Base-by-base conservation (phyloP, 2,329 filamentous ascomycete genomes). In the Fusarium heterosporum region DNA sequence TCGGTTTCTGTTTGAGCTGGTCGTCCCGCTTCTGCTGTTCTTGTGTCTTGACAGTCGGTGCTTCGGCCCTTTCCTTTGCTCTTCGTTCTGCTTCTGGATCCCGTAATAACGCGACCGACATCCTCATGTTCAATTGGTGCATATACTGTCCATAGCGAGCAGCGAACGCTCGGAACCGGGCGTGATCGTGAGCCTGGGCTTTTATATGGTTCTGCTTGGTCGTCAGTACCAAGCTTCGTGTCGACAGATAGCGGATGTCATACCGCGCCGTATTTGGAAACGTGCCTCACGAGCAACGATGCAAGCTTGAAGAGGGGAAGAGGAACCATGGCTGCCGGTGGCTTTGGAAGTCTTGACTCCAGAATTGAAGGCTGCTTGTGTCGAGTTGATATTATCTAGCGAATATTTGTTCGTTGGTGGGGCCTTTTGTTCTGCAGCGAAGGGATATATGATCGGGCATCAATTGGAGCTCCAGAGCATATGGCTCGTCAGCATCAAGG, bases 251-350 rank as follows among this genome's bases (percentile, higher is more conserved):
- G 34, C 25, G 26, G n/a, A 19, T 14, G 45, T 78, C 87, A 70
- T 84, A 90, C 88, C 55, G 88, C 88, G 73, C 88, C 88, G 81
- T 90, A 90, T 78, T 90, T 90, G 55, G 88, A 90, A 52, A 90
- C 78, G 74, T 90, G 88, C 69, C 87, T 84, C 73, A 90, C 81
- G 68, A 90, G 88, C 45, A 90, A 81, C 55, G 87, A 77, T 22
- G 84, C 88, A 68, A 90, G 85, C 79, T 90, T 90, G 78, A 90
- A 90, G 17, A 90, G 80, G 19, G 88, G 88, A 38, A 90, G 80
- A 55, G 87, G 83, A 42, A 90, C 88, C 88, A 90, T 90, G 53
- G 63, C 60, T 62, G 54, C 12, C 38, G 62, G 40, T 60, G 54
- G 56, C 50, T 45, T 61, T 55, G 54, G 30, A 40, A 57, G 56